A percentile compares a stretch with the other conserved stretches of the same genome.
phyloP scores from a whole-genome alignment of 257 asterid species.

The Buddleja alternifolia region DNA sequence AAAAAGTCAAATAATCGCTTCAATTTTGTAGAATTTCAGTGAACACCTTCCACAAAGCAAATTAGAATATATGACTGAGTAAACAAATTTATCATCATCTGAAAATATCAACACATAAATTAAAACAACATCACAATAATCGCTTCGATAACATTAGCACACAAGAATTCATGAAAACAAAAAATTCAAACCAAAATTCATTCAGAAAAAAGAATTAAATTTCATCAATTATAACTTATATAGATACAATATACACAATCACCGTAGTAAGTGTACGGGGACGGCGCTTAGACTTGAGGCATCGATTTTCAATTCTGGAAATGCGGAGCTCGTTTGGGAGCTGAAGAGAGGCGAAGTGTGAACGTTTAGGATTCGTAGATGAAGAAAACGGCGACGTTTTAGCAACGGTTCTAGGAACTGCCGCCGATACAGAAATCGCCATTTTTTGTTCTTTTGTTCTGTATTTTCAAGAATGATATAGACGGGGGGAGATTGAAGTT shows the following conservation, averaged over 20 bases:
- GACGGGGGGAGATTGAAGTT: not conserved
- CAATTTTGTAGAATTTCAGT: not conserved
- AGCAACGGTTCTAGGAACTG: constrained; percentile 33
- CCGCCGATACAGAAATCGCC: constrained; percentile 68
- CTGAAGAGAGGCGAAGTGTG: constrained; percentile 58
- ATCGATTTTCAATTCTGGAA: constrained; percentile 39
- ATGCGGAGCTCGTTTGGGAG: constrained; percentile 51
- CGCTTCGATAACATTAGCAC: not conserved
- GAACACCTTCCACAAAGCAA: constrained; percentile 24
- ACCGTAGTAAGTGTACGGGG: constrained; percentile 55
- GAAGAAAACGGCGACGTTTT: constrained; percentile 39
- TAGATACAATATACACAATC: constrained; percentile 1
- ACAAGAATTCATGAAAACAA: not conserved
- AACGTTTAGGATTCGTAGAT: constrained; percentile 36
- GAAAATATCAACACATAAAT: not conserved
- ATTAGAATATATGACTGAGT: not conserved
- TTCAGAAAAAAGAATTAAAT: not conserved
- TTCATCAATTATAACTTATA: too few species aligned
- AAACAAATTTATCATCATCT: not conserved
- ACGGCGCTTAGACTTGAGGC: constrained; percentile 34
- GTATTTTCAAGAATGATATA: constrained; percentile 17
- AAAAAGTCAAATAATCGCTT: not conserved
- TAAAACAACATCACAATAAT: not conserved
- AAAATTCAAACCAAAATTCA: constrained; percentile 3
- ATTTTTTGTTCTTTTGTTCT: constrained; percentile 29